phyloP scores from a whole-genome alignment of 2,329 filamentous ascomycete genomes.

The Eutypella sp. region DNA sequence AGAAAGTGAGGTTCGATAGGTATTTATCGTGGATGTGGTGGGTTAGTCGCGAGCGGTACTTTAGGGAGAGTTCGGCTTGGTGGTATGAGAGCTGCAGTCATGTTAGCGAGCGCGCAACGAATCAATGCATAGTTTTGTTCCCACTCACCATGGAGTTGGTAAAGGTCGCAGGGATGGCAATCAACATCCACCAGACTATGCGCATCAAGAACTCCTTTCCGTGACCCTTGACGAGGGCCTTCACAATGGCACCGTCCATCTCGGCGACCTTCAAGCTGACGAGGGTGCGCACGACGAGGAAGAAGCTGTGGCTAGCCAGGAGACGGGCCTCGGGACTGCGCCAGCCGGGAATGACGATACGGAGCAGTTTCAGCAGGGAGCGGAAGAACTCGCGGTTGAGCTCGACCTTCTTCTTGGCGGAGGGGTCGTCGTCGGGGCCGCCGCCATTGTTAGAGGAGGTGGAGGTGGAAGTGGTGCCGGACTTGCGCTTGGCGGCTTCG shows the following conservation, averaged over 20 bases:
- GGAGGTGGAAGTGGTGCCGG: conserved; percentile 48
- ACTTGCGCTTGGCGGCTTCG: conserved; percentile 54
- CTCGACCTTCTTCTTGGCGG: conserved; percentile 66
- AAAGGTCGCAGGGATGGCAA: conserved; percentile 92
- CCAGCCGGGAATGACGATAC: conserved; percentile 88
- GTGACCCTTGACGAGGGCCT: conserved; percentile 83
- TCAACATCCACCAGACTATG: conserved; percentile 97
- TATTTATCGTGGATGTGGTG: conserved; percentile 94
- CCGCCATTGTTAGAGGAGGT: too few species aligned
- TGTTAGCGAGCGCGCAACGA: neutral
- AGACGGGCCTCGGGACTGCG: conserved; percentile 81
- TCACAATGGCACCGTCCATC: conserved; percentile 89
- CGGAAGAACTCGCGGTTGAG: conserved; percentile 79
- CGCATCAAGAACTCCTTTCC: conserved; percentile 84
- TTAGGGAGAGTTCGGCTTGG: conserved; percentile 87
- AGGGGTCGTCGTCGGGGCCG: conserved; percentile 24
- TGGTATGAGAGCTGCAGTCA: conserved; percentile 82
- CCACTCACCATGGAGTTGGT: conserved; percentile 90
- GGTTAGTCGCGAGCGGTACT: conserved; percentile 91
- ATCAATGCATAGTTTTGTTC: neutral
- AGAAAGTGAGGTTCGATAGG: conserved; percentile 95
- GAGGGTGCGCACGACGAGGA: conserved; percentile 82
- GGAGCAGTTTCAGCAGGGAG: conserved; percentile 70
- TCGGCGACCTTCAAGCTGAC: conserved; percentile 95
- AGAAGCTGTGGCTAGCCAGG: conserved; percentile 86